Evolutionary conservation across 805 yeast species (phyloP), one percentile per base, ranked within the genome.

Genomic region (Sugiyamaella chiloensis): DNA sequence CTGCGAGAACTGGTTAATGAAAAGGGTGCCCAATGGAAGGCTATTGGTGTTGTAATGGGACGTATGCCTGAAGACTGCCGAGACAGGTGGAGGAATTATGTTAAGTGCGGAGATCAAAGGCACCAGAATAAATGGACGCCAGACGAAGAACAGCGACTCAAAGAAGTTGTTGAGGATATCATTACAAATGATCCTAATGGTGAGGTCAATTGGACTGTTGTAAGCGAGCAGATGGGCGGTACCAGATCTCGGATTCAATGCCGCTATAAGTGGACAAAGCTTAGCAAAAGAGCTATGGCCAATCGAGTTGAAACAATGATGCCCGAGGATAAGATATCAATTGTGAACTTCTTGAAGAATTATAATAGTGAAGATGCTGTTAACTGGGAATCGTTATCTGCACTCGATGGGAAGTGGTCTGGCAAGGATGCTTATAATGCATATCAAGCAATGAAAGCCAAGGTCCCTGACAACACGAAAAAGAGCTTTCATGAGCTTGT

Each of bases 1-100:
- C 71, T 91, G 45, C 79, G 80, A 1, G 74, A 74, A 46, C 68
- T 87, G 44, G 86, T 87, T 8, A 65, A 75, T 7, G 79, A 81
- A 21, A 77, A 79, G 56, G 87, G 82, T 50, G 88, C 93, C 14
- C 88, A 85, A 60, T 91, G 98, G 98, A 87, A 87, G 56, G 72
- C 73, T 34, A 86, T 91, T 51, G 97, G 97, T 5, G 75, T 75
- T 45, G 70, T 72, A 5, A 72, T 91, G 79, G 87, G 86, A 11
- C 74, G 98, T 59, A 91, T 91, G 98, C 97, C 98, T 0, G 98
- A 91, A 61, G 98, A 91, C 67, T 90, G 97, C 65, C 76, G 98
- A 57, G 98, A 91, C 64, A 75, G 98, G 58, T 91, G 96, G 96
- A 75, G 98, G 65, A 91, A 91, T 63, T 91, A 90, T 62, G 85